Percentiles rank a stretch among this genome's conserved stretches.
Conservation (phyloP, 169 alveolate species). For the Plasmodium relictum region DNA sequence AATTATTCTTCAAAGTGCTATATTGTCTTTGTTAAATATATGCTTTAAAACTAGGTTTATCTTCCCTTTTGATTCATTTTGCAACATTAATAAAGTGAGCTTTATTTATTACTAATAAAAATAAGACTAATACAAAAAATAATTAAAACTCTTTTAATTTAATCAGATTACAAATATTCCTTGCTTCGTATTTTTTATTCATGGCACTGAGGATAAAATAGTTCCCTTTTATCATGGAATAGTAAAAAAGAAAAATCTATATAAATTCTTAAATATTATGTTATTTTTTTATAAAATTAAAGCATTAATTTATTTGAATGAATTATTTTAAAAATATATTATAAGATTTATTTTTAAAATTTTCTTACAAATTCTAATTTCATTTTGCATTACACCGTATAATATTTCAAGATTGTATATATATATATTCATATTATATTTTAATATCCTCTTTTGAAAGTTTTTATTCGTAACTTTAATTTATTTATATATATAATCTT, state of each 20-base stretch:
- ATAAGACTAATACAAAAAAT: not conserved
- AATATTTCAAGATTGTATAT: not conserved
- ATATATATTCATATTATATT: not conserved
- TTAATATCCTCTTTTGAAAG: not conserved
- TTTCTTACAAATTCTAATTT: not conserved
- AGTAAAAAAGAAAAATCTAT: conserved; percentile 24
- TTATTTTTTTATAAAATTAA: not conserved
- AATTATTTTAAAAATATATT: not conserved
- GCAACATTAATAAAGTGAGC: conserved; percentile 61
- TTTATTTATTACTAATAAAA: not conserved
- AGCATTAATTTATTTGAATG: not conserved
- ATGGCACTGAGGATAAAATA: conserved; percentile 73
- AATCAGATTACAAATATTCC: conserved; percentile 53
- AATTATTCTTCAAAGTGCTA: conserved; percentile 66
- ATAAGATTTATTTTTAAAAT: too few relatives aligned
- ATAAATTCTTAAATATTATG: not conserved
- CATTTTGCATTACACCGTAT: not conserved
- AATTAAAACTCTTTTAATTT: not conserved
- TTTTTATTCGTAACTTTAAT: not conserved
- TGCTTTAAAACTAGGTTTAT: conserved; percentile 73
- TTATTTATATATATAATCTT: not conserved
- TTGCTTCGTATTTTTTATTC: conserved; percentile 65
- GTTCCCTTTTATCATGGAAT: conserved; percentile 78
- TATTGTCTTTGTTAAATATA: conserved; percentile 65
- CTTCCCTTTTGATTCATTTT: conserved; percentile 70